Percentiles rank a stretch among this genome's conserved stretches.
These are phyloP conservation scores for Podila epicladia DNA, from an alignment of 192 early-diverging fungal species.

Conservation along the genomic window DNA sequence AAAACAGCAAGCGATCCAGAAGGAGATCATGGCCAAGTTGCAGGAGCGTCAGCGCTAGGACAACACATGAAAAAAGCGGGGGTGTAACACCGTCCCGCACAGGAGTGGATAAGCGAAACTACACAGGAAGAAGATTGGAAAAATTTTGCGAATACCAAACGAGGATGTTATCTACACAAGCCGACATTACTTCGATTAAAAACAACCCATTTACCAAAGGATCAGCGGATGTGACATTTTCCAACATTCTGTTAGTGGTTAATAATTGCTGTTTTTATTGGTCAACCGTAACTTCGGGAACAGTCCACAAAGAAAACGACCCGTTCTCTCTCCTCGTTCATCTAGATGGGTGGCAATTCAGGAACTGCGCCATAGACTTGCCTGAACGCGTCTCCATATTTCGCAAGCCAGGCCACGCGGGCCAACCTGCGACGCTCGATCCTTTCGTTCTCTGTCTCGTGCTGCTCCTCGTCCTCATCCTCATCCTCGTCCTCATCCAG, in stretches of 20 bases:
- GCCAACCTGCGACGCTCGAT: conserved; percentile 31
- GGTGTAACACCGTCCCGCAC: neutral
- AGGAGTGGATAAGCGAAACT: neutral
- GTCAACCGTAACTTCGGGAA: neutral
- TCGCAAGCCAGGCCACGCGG: conserved; percentile 38
- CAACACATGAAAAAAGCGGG: neutral
- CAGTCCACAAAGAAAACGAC: neutral
- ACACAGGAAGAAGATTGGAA: too few species aligned
- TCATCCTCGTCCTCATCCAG: conserved; percentile 12
- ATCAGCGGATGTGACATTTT: too few species aligned
- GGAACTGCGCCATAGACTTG: conserved; percentile 44
- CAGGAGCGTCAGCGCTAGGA: conserved; percentile 55
- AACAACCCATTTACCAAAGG: too few species aligned
- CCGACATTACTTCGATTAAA: too few species aligned
- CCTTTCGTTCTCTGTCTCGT: conserved; percentile 31
- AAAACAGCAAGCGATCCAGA: conserved; percentile 82
- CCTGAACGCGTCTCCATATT: conserved; percentile 45
- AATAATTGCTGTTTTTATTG: too few species aligned
- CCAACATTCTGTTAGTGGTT: too few species aligned
- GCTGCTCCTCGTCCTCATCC: conserved; percentile 20
- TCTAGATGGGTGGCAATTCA: conserved; percentile 36
- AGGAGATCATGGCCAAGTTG: conserved; percentile 80
- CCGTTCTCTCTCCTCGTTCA: neutral
- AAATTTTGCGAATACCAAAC: too few species aligned
- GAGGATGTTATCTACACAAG: too few species aligned